These are phyloP conservation scores for Coemansia sp. DNA, from an alignment of 192 early-diverging fungal species.

Conservation along the genomic window DNA sequence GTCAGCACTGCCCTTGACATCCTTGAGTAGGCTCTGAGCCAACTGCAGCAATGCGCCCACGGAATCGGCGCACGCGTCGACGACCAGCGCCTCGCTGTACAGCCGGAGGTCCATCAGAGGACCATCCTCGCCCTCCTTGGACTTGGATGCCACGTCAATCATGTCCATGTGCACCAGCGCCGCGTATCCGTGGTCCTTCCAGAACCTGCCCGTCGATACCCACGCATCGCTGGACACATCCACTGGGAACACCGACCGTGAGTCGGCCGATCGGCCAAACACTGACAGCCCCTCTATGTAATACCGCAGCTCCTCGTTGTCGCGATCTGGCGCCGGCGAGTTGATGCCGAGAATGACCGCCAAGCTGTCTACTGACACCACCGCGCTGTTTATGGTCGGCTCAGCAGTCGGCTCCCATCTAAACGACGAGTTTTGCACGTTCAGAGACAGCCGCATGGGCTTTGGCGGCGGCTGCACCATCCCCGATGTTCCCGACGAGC, in stretches of 20 bases:
- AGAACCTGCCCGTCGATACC: constrained; percentile 48
- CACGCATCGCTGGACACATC: constrained; percentile 46
- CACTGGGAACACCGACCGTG: constrained; percentile 14
- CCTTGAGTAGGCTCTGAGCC: constrained; percentile 18
- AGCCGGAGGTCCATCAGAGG: constrained; percentile 38
- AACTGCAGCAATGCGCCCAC: constrained; percentile 28
- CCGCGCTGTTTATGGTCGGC: constrained; percentile 33
- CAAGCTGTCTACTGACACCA: constrained; percentile 41
- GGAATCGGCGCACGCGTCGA: constrained; percentile 46
- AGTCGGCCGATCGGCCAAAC: constrained; percentile 37
- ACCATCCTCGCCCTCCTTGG: constrained; percentile 39
- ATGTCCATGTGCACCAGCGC: constrained; percentile 48
- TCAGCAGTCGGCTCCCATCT: constrained; percentile 27
- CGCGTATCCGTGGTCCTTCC: constrained; percentile 44
- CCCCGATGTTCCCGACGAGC: constrained; percentile 43
- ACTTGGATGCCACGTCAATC: constrained; percentile 36
- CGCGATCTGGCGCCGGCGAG: constrained; percentile 26
- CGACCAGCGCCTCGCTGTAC: constrained; percentile 39
- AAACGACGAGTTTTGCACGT: constrained; percentile 47
- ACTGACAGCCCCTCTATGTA: constrained; percentile 45
- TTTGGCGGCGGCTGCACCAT: constrained; percentile 52
- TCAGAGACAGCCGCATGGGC: constrained; percentile 46
- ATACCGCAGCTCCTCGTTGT: constrained; percentile 48
- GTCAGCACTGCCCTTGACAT: constrained; percentile 8
- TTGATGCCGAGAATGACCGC: constrained; percentile 48